Evolutionary conservation across 495 filamentous ascomycete species (phyloP), one percentile per base, ranked within the genome.

Genomic region (Xylaria sp.): DNA sequence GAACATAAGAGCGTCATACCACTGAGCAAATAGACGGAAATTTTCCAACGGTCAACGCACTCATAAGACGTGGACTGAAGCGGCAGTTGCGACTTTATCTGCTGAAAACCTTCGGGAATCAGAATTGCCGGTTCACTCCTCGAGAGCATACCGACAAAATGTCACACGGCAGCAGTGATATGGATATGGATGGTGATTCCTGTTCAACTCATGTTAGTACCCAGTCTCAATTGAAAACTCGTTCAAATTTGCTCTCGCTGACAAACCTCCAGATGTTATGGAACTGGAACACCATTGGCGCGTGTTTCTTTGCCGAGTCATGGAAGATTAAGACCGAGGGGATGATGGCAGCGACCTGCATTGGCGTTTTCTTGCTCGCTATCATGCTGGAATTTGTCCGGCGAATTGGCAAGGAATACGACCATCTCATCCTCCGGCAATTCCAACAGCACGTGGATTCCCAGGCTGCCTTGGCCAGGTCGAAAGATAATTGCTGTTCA

Each of bases 271-370:
- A 88, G 86, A 89, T 89, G 87, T 79, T 86, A 58, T 89, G 87
- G 86, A 88, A 88, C 77, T 89, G 86, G 86, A 80, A 86, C 76
- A 87, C 84, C 0, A 78, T 87, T 72, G 84, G 87, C 68, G 70
- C 85, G 59, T 87, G 82, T 78, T 86, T 88, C 76, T 75, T 88
- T 58, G 72, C 85, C 14, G 73, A 73, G 15, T 79, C 79, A 14
- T 88, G 86, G 87, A 78, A 82, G 26, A 82, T 87, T 71, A 80
- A 73, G 21, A 80, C 73, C 59, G 63, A 79, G 12, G 85, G 85
- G 72, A 80, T 81, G 73, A 88, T 89, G 70, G 87, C 87, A 8
- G 86, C 81, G 26, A 83, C 86, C n/a, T 89, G 87, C 78, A 86
- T 89, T 77, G 87, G 87, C 64, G 83, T 88, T 40, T 80, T 88